Base-by-base conservation (phyloP, 768 basidiomycete species). In the Leccinum pellstonianum region DNA sequence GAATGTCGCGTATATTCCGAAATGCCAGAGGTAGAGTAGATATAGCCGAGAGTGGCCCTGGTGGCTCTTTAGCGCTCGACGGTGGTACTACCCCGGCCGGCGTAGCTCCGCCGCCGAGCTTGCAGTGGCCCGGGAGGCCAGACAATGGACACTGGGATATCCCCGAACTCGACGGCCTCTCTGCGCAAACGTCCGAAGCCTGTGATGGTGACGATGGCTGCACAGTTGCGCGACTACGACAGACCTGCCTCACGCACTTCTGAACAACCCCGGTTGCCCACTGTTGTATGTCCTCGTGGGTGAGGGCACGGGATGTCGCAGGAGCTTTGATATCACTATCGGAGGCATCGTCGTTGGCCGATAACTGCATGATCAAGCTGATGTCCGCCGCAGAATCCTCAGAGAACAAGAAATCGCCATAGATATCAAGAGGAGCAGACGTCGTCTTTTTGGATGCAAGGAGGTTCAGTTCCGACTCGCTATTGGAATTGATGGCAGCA, bases 181-280 rank as follows among this genome's bases (percentile, higher is more conserved):
- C 69, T 19, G 69, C 70, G 17, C 69, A 70, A 29, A 70, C 51
- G 19, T 70, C 69, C 51, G 69, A 70, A 3, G 48, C 63, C 21
- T 70, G 70, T 27, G 70, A 72, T 7, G 69, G 70, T 25, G 69
- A 72, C 1, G 11, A 55, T 48, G 66, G 70, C n/a, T 61, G 56
- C 23, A 35, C 50, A 0, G 33, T 25, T n/a, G 49, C 29, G 33
- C 31, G 69, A 33, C 43, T 56, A 23, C 52, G 63, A 29, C 58
- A 62, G 49, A 62, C 65, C 35, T 67, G 64, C 46, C 59, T 54
- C 11, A 54, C 62, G 25, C 62, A 70, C 54, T 67, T 72, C 31
- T 67, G 68, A 51, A 72, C 68, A 9, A 70, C 68, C 5, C 68
- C 62, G 2, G 65, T 63, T 21, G 62, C 69, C 69, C 69, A 70